Base-by-base conservation (phyloP, 768 basidiomycete species). In the Paxillus rubicundulus region DNA sequence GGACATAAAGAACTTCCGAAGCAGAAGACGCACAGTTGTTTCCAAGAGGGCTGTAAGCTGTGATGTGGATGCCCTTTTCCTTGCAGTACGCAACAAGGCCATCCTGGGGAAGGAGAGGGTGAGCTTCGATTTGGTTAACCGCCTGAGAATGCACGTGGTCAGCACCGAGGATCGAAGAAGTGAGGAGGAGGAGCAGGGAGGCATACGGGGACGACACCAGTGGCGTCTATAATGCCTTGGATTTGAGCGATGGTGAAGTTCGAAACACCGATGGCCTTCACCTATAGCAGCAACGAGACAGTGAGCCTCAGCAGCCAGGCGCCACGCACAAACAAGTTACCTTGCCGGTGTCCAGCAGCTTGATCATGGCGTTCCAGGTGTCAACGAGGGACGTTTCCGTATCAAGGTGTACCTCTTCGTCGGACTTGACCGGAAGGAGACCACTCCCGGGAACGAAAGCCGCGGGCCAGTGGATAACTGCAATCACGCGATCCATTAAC, bases 401-500 rank as follows among this genome's bases (percentile, higher is more conserved):
- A 61, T 91, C 89, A 36, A 89, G 73, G 24, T 75, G 78, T 40
- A 74, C 64, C 57, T 81, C 72, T n/a, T 70, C 74, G 17, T 67
- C 60, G 33, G 78, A 65, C 54, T 82, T 76, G 14, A 66, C 63
- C 2, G 90, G 89, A 63, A 72, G 67, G 36, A 85, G 70, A n/a
- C 76, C 79, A 27, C 75, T 67, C 13, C 81, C 83, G 4, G 82
- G 77, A 9, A 63, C 67, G 69, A 91, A 92, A 0, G 85, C 77
- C 37, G 86, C 79, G 2, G 89, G 87, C 87, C 89, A 92, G 72
- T 91, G 88, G 48, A 92, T 67, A 46, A 90, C 86, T 89, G 53
- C 16, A 18, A 40, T 28, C 40, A 40, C 40, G 27, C 20, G 41
- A 14, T n/a, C 9, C 30, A 12, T 20, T 45, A 13, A n/a, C 28